phyloP scores from a whole-genome alignment of 2,329 filamentous ascomycete genomes.

The Dactylonectria estremocensis region DNA sequence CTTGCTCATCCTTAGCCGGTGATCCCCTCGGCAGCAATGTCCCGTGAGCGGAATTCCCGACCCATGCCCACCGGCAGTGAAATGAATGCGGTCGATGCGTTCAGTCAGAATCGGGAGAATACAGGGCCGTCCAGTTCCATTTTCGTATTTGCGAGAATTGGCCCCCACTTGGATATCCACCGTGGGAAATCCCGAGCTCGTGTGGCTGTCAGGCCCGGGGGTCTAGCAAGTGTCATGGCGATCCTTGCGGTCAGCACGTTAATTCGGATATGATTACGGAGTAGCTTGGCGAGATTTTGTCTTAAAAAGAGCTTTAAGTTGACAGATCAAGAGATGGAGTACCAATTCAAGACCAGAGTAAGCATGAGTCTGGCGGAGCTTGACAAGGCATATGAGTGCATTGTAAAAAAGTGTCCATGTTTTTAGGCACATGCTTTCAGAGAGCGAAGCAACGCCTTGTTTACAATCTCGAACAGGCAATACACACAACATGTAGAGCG shows the following conservation, averaged over 20 bases:
- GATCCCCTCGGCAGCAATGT: background rate
- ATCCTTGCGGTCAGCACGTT: background rate
- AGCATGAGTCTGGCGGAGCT: too few species aligned
- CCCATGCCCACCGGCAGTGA: background rate
- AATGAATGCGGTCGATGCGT: background rate
- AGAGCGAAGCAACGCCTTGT: too few species aligned
- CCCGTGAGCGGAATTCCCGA: background rate
- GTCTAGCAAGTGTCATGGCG: background rate
- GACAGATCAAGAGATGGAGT: too few species aligned
- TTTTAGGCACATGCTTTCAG: too few species aligned
- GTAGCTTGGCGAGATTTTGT: background rate
- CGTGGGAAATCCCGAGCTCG: background rate
- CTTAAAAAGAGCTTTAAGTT: background rate
- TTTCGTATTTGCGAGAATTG: background rate
- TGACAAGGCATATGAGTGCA: too few species aligned
- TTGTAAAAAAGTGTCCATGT: too few species aligned
- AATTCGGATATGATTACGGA: background rate
- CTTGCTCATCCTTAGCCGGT: background rate
- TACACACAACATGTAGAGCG: too few species aligned
- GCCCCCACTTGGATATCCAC: background rate
- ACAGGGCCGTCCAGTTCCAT: background rate
- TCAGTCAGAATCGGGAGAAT: slow-evolving; percentile 2
- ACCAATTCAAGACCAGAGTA: too few species aligned
- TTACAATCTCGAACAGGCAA: too few species aligned
- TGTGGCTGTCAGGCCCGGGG: background rate